Conservation (phyloP, 2,329 filamentous ascomycete genomes). For the Aspergillus glaucus region DNA sequence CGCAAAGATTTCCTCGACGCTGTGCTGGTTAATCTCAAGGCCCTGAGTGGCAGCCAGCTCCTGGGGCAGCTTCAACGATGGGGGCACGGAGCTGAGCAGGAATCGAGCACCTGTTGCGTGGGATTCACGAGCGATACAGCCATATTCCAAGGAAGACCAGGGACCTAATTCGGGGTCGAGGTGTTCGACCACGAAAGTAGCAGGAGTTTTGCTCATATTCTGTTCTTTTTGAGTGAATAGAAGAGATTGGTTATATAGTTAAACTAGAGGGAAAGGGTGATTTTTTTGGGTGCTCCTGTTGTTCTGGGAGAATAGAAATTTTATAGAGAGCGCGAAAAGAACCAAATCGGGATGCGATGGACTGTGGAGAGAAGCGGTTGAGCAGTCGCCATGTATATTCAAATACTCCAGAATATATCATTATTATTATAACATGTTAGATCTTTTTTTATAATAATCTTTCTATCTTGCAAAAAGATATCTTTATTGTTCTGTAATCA, state of each 20-base stretch:
- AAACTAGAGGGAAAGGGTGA: not conserved
- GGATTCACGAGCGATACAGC: constrained; percentile 77
- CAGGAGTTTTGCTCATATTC: constrained; percentile 27
- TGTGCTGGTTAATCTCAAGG: constrained; percentile 65
- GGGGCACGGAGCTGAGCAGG: constrained; percentile 73
- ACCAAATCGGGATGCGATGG: no score
- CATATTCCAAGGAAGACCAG: constrained; percentile 93
- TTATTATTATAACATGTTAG: no score
- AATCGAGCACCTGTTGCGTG: constrained; percentile 61
- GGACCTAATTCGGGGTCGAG: constrained; percentile 88
- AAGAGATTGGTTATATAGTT: not conserved
- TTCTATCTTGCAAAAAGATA: no score
- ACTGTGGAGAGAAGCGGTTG: no score
- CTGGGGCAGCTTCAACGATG: constrained; percentile 53
- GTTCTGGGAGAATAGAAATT: no score
- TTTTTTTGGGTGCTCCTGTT: no score
- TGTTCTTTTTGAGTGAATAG: no score
- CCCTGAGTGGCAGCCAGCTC: constrained; percentile 56
- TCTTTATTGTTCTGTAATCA: no score
- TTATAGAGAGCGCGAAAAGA: no score
- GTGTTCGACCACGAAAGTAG: constrained; percentile 93
- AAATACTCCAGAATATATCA: no score
- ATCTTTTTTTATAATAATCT: no score
- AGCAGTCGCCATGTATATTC: no score
- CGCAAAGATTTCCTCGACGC: constrained; percentile 76